phyloP scores from a whole-genome alignment of 2,329 filamentous ascomycete species.

The Fusarium tricinctum region DNA sequence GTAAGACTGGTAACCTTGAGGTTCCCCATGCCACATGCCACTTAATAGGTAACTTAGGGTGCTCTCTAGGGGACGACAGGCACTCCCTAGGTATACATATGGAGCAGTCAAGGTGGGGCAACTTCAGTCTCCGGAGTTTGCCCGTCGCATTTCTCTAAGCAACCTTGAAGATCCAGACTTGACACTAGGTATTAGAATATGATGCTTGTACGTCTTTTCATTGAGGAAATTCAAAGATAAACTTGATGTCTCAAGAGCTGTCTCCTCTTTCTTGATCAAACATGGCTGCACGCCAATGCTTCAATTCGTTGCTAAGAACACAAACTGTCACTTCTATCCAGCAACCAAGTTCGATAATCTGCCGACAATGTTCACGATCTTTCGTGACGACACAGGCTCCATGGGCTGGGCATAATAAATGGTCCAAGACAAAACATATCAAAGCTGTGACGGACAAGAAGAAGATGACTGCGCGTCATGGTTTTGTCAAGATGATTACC shows the following conservation, averaged over 20 bases:
- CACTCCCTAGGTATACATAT: constrained; percentile 24
- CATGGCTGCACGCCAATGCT: constrained; percentile 36
- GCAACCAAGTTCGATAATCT: constrained; percentile 52
- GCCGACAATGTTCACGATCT: constrained; percentile 63
- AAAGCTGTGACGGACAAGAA: constrained; percentile 88
- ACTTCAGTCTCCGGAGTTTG: constrained; percentile 46
- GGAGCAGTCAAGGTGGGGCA: constrained; percentile 33
- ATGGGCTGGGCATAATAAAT: constrained; percentile 86
- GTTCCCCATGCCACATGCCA: constrained; percentile 48
- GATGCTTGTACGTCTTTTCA: constrained; percentile 3
- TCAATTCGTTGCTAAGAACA: constrained; percentile 37
- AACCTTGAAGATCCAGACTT: constrained; percentile 9
- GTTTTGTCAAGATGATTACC: constrained; percentile 79
- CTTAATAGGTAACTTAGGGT: constrained; percentile 16
- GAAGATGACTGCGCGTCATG: constrained; percentile 78
- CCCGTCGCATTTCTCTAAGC: constrained; percentile 46
- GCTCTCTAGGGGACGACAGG: constrained; percentile 30
- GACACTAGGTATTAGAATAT: constrained; percentile 2
- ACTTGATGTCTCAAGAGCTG: neutral
- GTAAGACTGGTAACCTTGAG: constrained; percentile 41
- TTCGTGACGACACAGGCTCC: constrained; percentile 62
- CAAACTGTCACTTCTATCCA: constrained; percentile 15
- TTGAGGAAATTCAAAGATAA: neutral
- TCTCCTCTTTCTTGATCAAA: constrained; percentile 6
- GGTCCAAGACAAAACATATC: constrained; percentile 96